These are phyloP conservation scores for Davidsoniella neocaledoniae DNA, from an alignment of 2,329 filamentous ascomycete species.

Conservation along the genomic window DNA sequence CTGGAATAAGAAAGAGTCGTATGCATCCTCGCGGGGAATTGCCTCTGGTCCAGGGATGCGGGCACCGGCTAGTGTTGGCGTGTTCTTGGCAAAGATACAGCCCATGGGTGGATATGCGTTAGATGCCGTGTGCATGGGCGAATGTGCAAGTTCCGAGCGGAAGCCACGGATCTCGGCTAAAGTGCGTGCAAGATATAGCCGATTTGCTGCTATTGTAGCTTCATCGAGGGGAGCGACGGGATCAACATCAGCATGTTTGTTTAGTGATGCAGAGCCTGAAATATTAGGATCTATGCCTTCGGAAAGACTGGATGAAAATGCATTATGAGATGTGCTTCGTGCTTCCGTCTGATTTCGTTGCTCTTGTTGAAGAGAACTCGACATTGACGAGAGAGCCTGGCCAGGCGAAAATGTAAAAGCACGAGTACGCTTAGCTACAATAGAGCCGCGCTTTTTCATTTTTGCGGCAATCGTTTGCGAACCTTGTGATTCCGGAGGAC, in stretches of 20 bases:
- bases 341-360: background rate
- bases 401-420: slow-evolving; percentile 7
- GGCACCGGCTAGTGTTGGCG: slow-evolving; percentile 70
- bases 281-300: background rate
- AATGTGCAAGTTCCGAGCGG: slow-evolving; percentile 55
- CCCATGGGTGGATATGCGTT: slow-evolving; percentile 71
- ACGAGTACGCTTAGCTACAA: slow-evolving; percentile 7
- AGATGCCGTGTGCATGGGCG: slow-evolving; percentile 36
- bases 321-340: too few species aligned
- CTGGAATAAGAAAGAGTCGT: slow-evolving; percentile 74
- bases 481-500: background rate
- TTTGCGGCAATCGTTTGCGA: slow-evolving; percentile 3
- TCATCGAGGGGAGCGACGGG: background rate
- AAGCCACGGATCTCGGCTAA: slow-evolving; percentile 57
- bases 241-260: background rate
- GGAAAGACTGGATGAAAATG: background rate
- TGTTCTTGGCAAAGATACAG: slow-evolving; percentile 72
- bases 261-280: background rate
- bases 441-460: slow-evolving; percentile 3
- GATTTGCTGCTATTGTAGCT: slow-evolving; percentile 3
- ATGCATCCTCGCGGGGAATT: slow-evolving; percentile 61
- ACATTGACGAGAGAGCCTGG: background rate
- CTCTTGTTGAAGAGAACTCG: background rate
- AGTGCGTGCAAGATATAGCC: slow-evolving; percentile 55
- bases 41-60: slow-evolving; percentile 55